Percentiles rank a stretch among this genome's conserved stretches.
Conservation (phyloP, 2,329 filamentous ascomycete genomes). For the Pseudogymnoascus sp. region DNA sequence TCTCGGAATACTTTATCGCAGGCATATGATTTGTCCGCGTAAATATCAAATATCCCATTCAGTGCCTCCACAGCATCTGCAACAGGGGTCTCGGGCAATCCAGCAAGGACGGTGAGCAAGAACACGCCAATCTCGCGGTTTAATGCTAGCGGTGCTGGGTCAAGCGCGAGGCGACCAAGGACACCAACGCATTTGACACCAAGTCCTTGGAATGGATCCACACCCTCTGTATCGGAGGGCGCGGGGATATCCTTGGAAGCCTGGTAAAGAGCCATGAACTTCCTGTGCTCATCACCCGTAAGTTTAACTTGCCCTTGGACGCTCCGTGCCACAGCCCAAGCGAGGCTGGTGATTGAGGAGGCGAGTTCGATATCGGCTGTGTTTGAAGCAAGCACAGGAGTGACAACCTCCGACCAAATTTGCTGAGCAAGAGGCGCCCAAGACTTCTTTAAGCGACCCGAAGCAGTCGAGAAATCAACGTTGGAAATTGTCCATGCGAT, state of each 20-base stretch:
- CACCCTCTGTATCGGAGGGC: constrained; percentile 21
- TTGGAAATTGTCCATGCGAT: constrained; percentile 60
- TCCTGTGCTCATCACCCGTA: constrained; percentile 47
- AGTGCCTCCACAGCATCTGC: constrained; percentile 58
- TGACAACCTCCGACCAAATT: constrained; percentile 52
- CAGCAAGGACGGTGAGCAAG: constrained; percentile 48
- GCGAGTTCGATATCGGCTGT: constrained; percentile 55
- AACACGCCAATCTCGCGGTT: constrained; percentile 61
- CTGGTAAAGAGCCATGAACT: constrained; percentile 60
- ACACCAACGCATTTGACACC: constrained; percentile 62
- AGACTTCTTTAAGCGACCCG: constrained; percentile 39
- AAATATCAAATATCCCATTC: constrained; percentile 62
- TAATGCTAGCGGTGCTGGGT: constrained; percentile 44
- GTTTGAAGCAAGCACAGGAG: constrained; percentile 51
- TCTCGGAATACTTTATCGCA: constrained; percentile 61
- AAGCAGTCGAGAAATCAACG: constrained; percentile 50
- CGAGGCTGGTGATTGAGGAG: constrained; percentile 56
- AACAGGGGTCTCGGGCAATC: constrained; percentile 44
- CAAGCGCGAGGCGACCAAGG: constrained; percentile 54
- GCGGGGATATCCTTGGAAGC: constrained; percentile 41
- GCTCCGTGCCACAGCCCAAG: constrained; percentile 57
- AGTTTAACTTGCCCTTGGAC: constrained; percentile 44
- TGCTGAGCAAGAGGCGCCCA: constrained; percentile 48
- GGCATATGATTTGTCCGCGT: constrained; percentile 51
- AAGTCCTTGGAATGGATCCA: constrained; percentile 52